phyloP scores from a whole-genome alignment of 2,329 filamentous ascomycete species.

The Stenocarpella maydis region DNA sequence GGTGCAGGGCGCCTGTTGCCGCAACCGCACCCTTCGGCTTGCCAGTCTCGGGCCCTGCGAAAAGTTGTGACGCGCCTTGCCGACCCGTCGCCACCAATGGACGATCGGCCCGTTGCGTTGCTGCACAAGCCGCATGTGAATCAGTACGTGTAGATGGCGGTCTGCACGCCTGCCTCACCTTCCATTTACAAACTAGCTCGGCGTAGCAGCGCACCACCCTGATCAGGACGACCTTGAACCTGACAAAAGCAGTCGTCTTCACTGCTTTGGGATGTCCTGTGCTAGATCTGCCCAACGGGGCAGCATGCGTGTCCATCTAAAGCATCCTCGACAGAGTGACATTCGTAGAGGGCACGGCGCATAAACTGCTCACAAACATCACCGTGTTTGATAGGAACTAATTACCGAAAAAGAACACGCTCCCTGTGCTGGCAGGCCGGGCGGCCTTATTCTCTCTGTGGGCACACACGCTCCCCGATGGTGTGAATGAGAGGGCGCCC shows the following conservation, averaged over 20 bases:
- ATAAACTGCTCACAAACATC: neutral
- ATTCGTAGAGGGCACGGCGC: neutral
- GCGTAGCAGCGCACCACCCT: neutral
- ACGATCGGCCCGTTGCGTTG: neutral
- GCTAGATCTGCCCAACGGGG: neutral
- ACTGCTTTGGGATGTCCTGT: neutral
- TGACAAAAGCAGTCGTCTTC: neutral
- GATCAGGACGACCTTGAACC: neutral
- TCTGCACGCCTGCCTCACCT: conserved; percentile 20
- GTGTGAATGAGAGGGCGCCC: neutral
- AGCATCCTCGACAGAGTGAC: neutral
- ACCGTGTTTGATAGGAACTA: neutral
- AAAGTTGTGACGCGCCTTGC: neutral
- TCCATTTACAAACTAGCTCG: conserved; percentile 15
- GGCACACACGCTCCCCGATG: neutral
- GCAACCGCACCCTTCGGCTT: conserved; percentile 24
- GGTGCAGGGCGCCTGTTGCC: conserved; percentile 15
- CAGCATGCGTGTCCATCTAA: neutral
- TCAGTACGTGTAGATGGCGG: conserved; percentile 28
- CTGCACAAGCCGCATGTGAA: conserved; percentile 20
- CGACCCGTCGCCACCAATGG: conserved; percentile 4
- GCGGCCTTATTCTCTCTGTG: neutral
- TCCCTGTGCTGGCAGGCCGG: neutral
- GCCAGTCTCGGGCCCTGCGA: conserved; percentile 27
- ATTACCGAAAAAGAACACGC: neutral